Evolutionary conservation across 2,329 filamentous ascomycete genomes (phyloP), one percentile per base, ranked within the genome.

Genomic region (Phaeosphaeria sp.): DNA sequence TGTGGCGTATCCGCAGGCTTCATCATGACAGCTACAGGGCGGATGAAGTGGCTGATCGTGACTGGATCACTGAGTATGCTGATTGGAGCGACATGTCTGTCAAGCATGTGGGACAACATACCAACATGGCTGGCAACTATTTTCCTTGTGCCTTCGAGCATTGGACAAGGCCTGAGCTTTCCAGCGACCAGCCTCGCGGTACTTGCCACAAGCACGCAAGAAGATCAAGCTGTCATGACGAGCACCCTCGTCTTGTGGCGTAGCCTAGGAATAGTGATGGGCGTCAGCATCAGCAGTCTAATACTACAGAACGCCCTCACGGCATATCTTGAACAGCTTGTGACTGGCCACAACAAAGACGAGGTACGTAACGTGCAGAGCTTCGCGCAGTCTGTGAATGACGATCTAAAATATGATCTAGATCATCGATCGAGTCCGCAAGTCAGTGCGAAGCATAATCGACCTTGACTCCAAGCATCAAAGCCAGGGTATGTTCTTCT

Each of bases 171-270:
- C 2, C 65, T 80, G 4, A 72, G 71, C 47, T 80, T 80, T 61
- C 79, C 79, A 2, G 78, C 78, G 2, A 71, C 74, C 6, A 78
- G 74, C 17, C 72, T 81, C 30, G 76, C 76, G 1, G 74, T 79
- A 9, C 72, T 82, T 3, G 77, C 79, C 1, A 75, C 78, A 13
- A 80, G 78, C 49, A 72, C 72, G 4, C 75, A 79, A 57, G 76
- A 76, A 27, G 80, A 82, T 11, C 79, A 81, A 59, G 80, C 80
- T 0, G 79, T 81, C 20, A 78, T 81, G 66, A 91, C 89, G 1
- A 87, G 84, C 52, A 92, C 90, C 0, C 79, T 93, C 59, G 84
- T 89, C 18, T 78, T 93, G 18, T 92, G 89, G 86, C 84, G 91
- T 53, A 87, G 86, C 56, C 76, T 93, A 5, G 91, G 91, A 6